Percentiles rank a stretch among this genome's conserved stretches.
phyloP scores from a whole-genome alignment of 257 asterid genomes.

The Fraxinus americana region DNA sequence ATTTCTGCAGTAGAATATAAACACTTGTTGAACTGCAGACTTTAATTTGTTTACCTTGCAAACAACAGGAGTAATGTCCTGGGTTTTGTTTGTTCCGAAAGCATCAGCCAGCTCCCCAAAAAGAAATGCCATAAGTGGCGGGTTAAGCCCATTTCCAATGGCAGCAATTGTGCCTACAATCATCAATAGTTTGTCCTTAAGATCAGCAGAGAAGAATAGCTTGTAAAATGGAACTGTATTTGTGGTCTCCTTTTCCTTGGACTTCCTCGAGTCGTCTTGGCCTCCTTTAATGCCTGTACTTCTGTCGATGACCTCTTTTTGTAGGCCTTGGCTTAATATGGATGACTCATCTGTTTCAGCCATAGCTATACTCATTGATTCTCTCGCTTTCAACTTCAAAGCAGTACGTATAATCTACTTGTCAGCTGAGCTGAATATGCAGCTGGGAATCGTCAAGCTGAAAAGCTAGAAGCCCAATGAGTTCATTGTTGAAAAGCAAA shows the following conservation, averaged over 20 bases:
- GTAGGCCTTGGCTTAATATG: background rate
- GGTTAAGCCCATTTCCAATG: slow-evolving; percentile 64
- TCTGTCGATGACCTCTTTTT: background rate
- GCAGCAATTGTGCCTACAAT: slow-evolving; percentile 64
- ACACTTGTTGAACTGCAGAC: no score
- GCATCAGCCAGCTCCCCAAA: slow-evolving; percentile 75
- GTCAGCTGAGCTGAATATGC: background rate
- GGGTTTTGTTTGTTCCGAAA: slow-evolving; percentile 44
- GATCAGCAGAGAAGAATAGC: slow-evolving; percentile 71
- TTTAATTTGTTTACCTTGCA: slow-evolving; percentile 28
- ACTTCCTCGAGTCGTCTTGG: background rate
- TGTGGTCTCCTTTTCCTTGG: slow-evolving; percentile 19
- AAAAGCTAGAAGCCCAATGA: background rate
- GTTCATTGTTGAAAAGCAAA: background rate
- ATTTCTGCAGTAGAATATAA: background rate
- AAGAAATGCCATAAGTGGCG: slow-evolving; percentile 73
- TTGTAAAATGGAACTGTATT: slow-evolving; percentile 64
- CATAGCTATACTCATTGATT: background rate
- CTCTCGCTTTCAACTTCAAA: no score
- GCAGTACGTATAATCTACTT: background rate
- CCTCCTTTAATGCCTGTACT: background rate
- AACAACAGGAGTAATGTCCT: slow-evolving; percentile 45
- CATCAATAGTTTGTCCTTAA: slow-evolving; percentile 61
- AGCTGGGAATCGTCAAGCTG: background rate
- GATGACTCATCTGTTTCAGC: background rate